Percentiles rank a stretch among this genome's conserved stretches.
phyloP scores from a whole-genome alignment of 2,329 filamentous ascomycete genomes.

The Verticillium isaacii region DNA sequence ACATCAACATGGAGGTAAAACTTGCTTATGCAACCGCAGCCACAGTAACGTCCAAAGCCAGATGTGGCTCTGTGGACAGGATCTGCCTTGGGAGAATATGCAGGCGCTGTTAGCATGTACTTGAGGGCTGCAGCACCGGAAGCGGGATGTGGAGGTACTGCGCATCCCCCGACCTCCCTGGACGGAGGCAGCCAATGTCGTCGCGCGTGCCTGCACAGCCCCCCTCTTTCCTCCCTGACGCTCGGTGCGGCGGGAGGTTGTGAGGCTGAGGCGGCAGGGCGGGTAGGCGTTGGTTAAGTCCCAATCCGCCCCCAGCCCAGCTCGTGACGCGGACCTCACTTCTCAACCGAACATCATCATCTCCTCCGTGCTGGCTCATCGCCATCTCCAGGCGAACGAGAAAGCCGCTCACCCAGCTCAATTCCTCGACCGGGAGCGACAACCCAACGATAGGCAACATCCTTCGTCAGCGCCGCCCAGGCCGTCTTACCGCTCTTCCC shows the following conservation, averaged over 20 bases:
- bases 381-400: constrained; percentile 9
- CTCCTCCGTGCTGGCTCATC: constrained; percentile 6
- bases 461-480: not conserved
- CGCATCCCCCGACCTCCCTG: not conserved
- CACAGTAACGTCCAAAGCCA: not conserved
- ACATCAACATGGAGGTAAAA: not conserved
- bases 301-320: not conserved
- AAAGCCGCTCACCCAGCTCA: constrained; percentile 4
- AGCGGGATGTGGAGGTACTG: not conserved
- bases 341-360: not conserved
- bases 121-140: not conserved
- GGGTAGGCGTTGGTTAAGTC: not conserved
- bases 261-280: constrained; percentile 2
- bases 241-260: not conserved
- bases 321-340: not conserved
- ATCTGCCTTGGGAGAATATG: not conserved
- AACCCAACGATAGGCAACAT: constrained; percentile 3
- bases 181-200: constrained; percentile 3
- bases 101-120: not conserved
- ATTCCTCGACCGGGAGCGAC: not conserved
- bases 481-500: not conserved
- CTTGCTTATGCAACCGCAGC: not conserved
- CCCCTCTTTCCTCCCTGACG: not conserved
- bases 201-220: constrained; percentile 1
- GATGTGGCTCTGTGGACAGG: not conserved